A percentile compares a stretch with the other conserved stretches of the same genome.
Evolutionary conservation across 2,329 filamentous ascomycete genomes (phyloP).

Genomic region (Aspergillus quadrilineatus): DNA sequence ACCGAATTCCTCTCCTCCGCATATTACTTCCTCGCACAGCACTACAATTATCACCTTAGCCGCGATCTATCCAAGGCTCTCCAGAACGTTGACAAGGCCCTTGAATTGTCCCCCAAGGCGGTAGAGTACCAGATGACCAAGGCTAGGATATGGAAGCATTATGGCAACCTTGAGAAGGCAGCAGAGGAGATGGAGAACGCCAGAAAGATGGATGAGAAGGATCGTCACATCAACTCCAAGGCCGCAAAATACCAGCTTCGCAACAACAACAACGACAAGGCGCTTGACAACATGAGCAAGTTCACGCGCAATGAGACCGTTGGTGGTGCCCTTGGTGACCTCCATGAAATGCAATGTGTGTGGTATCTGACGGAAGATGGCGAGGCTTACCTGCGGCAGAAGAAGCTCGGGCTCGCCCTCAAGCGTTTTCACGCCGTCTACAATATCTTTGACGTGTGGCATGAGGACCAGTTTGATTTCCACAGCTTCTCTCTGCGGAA

Average conservation of each 20-base stretch:
- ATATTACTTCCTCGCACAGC: conserved; percentile 91
- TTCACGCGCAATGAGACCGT: conserved; percentile 91
- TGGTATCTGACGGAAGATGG: conserved; percentile 97
- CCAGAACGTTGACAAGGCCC: conserved; percentile 78
- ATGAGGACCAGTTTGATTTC: conserved; percentile 98
- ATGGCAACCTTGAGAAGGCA: conserved; percentile 74
- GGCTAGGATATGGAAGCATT: conserved; percentile 90
- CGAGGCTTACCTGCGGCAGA: conserved; percentile 79
- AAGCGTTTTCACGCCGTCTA: conserved; percentile 88
- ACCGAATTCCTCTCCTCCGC: conserved; percentile 70
- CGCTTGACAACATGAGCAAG: conserved; percentile 82
- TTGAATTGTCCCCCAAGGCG: conserved; percentile 73
- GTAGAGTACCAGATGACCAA: conserved; percentile 95
- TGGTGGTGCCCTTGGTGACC: conserved; percentile 82
- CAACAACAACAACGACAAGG: conserved; percentile 85
- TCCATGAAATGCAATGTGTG: conserved; percentile 97
- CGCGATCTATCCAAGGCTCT: conserved; percentile 79
- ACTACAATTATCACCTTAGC: conserved; percentile 90
- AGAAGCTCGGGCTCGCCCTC: conserved; percentile 78
- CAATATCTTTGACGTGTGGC: conserved; percentile 95
- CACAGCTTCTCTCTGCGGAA: conserved; percentile 97
- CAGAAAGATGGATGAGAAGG: conserved; percentile 78
- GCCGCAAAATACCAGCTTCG: conserved; percentile 94
- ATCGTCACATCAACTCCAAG: conserved; percentile 98
- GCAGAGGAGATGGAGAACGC: conserved; percentile 86